phyloP scores from a whole-genome alignment of 306 rosid genomes.

The Castanea mollissima region DNA sequence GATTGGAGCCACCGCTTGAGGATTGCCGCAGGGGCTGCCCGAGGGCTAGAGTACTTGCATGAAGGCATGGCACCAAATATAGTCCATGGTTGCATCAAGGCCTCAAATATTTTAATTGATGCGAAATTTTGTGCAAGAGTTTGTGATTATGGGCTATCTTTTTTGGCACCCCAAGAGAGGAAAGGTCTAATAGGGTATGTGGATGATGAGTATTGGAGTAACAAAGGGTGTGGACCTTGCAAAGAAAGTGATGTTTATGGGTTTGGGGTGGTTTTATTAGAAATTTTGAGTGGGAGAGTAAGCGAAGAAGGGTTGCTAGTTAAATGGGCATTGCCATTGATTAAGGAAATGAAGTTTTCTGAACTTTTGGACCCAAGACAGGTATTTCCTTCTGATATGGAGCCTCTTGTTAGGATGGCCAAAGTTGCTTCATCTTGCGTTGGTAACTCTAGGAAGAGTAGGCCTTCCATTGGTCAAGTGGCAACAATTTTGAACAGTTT shows the following conservation, averaged over 20 bases:
- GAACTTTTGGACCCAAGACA: constrained; percentile 69
- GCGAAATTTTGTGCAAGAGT: constrained; percentile 48
- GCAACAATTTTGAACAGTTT: constrained; percentile 66
- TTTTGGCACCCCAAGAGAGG: constrained; percentile 52
- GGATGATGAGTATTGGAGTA: constrained; percentile 69
- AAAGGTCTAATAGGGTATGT: constrained; percentile 55
- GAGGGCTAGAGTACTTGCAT: constrained; percentile 77
- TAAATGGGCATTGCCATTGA: constrained; percentile 85
- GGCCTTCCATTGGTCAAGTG: constrained; percentile 74
- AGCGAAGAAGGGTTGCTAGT: constrained; percentile 62
- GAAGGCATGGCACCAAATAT: constrained; percentile 68
- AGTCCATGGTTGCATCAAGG: constrained; percentile 78
- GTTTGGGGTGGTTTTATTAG: constrained; percentile 75
- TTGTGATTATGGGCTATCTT: constrained; percentile 68
- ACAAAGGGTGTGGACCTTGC: constrained; percentile 28
- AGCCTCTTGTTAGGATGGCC: constrained; percentile 59
- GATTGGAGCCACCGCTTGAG: constrained; percentile 57
- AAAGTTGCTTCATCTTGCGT: constrained; percentile 88
- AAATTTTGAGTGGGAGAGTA: constrained; percentile 75
- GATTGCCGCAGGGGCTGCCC: constrained; percentile 76
- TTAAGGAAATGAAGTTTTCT: constrained; percentile 46
- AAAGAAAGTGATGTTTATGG: constrained; percentile 88
- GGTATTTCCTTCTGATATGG: constrained; percentile 44
- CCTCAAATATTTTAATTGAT: constrained; percentile 69
- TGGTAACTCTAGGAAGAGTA: constrained; percentile 65